Base-by-base conservation (phyloP, 1,284 basidiomycete genomes). In the Pyrrhoderma lamaoense region DNA sequence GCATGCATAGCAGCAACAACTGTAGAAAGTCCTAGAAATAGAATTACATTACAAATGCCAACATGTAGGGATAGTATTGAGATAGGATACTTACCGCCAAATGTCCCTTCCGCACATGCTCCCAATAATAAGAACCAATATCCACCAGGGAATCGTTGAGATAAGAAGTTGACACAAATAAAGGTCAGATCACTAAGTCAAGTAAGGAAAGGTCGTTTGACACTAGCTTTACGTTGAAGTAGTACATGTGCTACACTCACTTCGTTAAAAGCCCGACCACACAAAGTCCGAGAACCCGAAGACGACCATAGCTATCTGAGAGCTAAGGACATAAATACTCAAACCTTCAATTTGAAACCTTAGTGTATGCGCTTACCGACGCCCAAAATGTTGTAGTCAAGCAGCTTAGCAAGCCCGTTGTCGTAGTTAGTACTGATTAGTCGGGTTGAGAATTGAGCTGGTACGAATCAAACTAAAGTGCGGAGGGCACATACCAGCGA, bases 301-400 rank as follows among this genome's bases (percentile, higher is more conserved):
- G 80, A 22, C 93, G 80, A 9, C 93, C 93, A 59, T 76, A 67
- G 14, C 87, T 75, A 64, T 96, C 93, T 0, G 89, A 92, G 21
- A 86, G 74, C 77, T 89, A 59, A 46, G 34, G 51, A 22, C 22
- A 27, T 3, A 51, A 38, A 54, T 42, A 18, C 42, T 18, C 14
- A 42, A 23, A 36, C 9, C 37, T 43, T 31, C 27, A 31, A 5
- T 19, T 38, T 19, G 25, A 18, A n/a, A 5, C 5, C 7, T 50
- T n/a, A 53, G 47, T 25, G 25, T 42, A 56, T 51, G 55, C 34
- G 69, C 77, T 56, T 63, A 83, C 84, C 46, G 82, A 76, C 47
- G 87, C 86, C 93, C 93, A 95, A 75, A 82, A 91, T 2, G 80
- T 89, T 3, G 87, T 85, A 0, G 89, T 93, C 39, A 93, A 61